Base-by-base conservation (phyloP, 495 filamentous ascomycete species). In the Penicillium turbatum region DNA sequence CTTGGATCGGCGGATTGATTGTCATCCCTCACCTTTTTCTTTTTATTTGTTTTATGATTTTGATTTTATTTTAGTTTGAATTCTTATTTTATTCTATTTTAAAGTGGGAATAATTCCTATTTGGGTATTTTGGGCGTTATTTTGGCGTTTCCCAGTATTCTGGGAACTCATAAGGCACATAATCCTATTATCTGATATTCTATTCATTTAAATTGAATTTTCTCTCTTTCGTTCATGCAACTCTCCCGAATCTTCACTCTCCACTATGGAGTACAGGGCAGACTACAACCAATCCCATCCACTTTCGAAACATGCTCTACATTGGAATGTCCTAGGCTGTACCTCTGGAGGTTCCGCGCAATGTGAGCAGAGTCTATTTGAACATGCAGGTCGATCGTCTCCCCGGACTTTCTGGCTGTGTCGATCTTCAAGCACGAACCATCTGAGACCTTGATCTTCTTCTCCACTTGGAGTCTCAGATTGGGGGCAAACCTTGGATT, bases 21-120 rank as follows among this genome's bases (percentile, higher is more conserved):
- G 49, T 37, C 60, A 65, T 69, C 68, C 68, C 68, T 69, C 63
- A 66, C 68, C 50, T 57, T 46, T 53, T 42, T 29, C 41, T 54
- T 54, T 53, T 48, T 53, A 16, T 44, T 48, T 40, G 47, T 34
- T 45, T 52, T 41, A 39, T 42, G 49, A 46, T 49, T 54, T 59
- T 50, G 15, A 48, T 48, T 60, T 55, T 51, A 51, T 57, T 60
- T 39, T 4, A 9, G 30, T 31, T 40, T 49, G 24, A 50, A 45
- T 53, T 19, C 12, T 31, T 19, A 9, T 44, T 44, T 16, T 59
- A 24, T 24, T 24, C 21, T 24, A 24, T 24, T 24, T 24, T 24
- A 24, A 24, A 24, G 21, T 2, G 2, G 21, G 4, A 24, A 2
- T 24, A 24, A 24, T 24, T 24, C 21, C 21, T 24, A 24, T 24